Base-by-base conservation (phyloP, 2,329 filamentous ascomycete genomes). In the Neospermospora avenae region DNA sequence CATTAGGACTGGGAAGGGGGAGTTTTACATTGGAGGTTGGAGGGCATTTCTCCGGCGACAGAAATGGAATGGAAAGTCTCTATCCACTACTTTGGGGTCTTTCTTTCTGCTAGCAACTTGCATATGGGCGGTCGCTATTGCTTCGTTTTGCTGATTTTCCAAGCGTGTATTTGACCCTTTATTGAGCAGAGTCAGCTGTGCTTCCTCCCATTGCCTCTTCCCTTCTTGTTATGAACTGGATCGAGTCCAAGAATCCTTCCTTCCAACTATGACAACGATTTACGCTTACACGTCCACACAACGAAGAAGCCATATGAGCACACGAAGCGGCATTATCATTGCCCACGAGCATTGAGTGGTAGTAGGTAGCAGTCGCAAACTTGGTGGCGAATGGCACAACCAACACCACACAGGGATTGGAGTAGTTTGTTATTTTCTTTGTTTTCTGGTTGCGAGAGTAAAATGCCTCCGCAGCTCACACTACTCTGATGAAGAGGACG, bases 341-440 rank as follows among this genome's bases (percentile, higher is more conserved):
- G 62, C 63, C 64, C 58, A 44, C 60, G 65, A 59, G 62, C 2
- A 20, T 37, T 7, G 62, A 64, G 65, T 67, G 65, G 48, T 55
- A 45, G 25, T 42, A 28, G 41, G 41, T 52, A 51, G 56, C 11
- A 49, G 25, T 34, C 22, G 24, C 4, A 11, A 11, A 13, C 16
- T 16, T 20, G 39, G 5, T 10, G 28, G 22, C 20, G 13, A 42
- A 4, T 20, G 20, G 28, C 48, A 51, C 48, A 4, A 14, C 16
- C 11, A 14, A 18, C 10, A 28, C 11, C 20, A 18, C 8, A 31
- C 22, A 22, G 28, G 48, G 11, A 37, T 28, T 28, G 34, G 48
- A 35, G 28, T 22, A 22, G 18, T 8, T 18, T 5, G n/a, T 10
- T 42, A 42, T 20, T 42, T 42, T 20, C 10, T 18, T 18, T 18